Evolutionary conservation across 805 yeast species (phyloP), one percentile per base, ranked within the genome.

Genomic region (Diddensiella caesifluorescens): DNA sequence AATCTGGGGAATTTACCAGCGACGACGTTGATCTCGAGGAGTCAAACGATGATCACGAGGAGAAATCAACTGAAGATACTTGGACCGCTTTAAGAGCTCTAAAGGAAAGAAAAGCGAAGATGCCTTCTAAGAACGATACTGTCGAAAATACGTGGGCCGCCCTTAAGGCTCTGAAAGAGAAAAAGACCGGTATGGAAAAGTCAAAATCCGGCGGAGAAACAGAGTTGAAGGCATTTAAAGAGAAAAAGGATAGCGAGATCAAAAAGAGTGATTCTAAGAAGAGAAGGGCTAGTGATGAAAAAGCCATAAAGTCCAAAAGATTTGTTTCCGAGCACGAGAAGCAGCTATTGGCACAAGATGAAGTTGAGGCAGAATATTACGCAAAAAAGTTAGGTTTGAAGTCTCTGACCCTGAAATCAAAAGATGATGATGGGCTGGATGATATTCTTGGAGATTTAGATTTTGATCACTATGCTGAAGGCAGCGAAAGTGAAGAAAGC

Each of bases 301-400:
- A 35, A 28, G 34, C 34, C 15, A 48, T 45, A 29, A 30, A 29
- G 21, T 9, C 40, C 5, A 31, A 35, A 25, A n/a, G 29, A 19
- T 21, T 61, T 47, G 37, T 48, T 53, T 49, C 61, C 4, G 66
- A 74, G 1, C 68, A 69, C 3, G 79, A 78, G 27, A 67, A 68
- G 27, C 75, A 73, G 4, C 62, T 71, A 25, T 55, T 74, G 51
- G 63, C 65, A 36, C 70, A 73, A 48, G 94, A 84, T 51, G 94
- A 85, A 45, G 80, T 76, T 43, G 95, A 89, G 41, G 79, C 84
- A 63, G 77, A 73, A 32, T 86, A 81, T 56, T 89, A 87, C 59
- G 89, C 96, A 3, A 82, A 81, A 48, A 80, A 83, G 54, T 67
- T 89, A 6, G 94, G 94, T 1, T 59, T 84, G 51, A 78, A 78